A percentile compares a stretch with the other conserved stretches of the same genome.
Evolutionary conservation across 2,329 filamentous ascomycete species (phyloP).

Genomic region (Ceratocystiopsis minuta): DNA sequence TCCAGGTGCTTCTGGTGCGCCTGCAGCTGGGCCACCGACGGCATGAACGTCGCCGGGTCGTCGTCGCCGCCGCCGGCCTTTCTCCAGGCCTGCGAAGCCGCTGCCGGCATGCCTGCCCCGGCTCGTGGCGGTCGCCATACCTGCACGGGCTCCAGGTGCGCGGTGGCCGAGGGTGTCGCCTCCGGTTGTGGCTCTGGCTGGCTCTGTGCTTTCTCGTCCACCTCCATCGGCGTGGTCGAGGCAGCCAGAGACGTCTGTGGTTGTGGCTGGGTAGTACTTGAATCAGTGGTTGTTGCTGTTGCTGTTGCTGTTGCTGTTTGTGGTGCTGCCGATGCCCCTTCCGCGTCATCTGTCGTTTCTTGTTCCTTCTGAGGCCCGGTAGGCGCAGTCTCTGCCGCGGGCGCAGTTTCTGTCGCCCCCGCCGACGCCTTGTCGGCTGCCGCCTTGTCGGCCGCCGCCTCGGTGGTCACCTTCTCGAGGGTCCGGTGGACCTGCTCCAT

Average conservation of each 20-base stretch:
- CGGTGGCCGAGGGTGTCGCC: background rate
- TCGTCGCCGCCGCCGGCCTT: conserved; percentile 17
- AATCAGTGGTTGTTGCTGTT: no score
- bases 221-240: no score
- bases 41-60: conserved; percentile 54
- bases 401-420: background rate
- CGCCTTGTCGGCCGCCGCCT: conserved; percentile 16
- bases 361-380: no score
- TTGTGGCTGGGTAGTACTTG: no score
- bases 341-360: background rate
- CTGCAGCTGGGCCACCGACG: conserved; percentile 57
- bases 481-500: conserved; percentile 49
- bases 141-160: conserved; percentile 35
- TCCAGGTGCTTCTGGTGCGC: conserved; percentile 52
- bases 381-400: background rate
- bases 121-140: conserved; percentile 64
- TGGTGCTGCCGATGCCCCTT: background rate
- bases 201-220: no score
- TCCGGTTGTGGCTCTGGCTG: no score
- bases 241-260: background rate
- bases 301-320: conserved; percentile 3
- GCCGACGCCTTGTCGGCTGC: background rate
- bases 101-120: conserved; percentile 44
- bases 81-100: conserved; percentile 27
- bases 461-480: conserved; percentile 47